Conservation (phyloP, 768 basidiomycete species). For the Boletus subcaerulescens region DNA sequence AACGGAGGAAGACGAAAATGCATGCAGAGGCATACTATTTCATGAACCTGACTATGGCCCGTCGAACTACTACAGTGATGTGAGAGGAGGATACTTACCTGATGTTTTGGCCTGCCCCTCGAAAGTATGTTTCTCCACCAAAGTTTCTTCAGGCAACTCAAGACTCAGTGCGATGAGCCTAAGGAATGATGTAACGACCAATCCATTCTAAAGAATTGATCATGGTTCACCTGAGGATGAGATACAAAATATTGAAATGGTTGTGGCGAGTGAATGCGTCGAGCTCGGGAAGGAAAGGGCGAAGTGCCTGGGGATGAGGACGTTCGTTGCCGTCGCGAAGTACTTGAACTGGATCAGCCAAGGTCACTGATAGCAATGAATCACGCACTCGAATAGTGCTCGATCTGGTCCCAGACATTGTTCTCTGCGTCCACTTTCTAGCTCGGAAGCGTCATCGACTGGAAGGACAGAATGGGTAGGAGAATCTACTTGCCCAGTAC, state of each 20-base stretch:
- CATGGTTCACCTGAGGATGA: slow-evolving; percentile 40
- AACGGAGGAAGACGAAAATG: neutral
- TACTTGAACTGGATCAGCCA: slow-evolving; percentile 31
- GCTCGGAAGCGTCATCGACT: neutral
- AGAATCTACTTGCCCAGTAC: slow-evolving; percentile 40
- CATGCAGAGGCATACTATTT: slow-evolving; percentile 47
- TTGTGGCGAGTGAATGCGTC: slow-evolving; percentile 48
- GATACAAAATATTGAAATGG: slow-evolving; percentile 49
- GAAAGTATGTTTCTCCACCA: slow-evolving; percentile 47
- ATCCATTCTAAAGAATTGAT: neutral
- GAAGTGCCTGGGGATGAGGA: slow-evolving; percentile 45
- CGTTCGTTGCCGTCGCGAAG: slow-evolving; percentile 43
- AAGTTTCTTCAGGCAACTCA: slow-evolving; percentile 50
- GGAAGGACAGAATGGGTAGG: neutral
- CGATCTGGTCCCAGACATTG: slow-evolving; percentile 62
- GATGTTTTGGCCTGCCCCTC: slow-evolving; percentile 39
- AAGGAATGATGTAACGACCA: neutral
- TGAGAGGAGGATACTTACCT: slow-evolving; percentile 23
- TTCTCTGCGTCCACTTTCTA: slow-evolving; percentile 49
- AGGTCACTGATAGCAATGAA: too few relatives aligned
- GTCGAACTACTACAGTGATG: neutral
- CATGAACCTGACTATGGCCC: slow-evolving; percentile 52
- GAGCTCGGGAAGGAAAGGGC: slow-evolving; percentile 51
- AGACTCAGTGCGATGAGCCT: slow-evolving; percentile 50
- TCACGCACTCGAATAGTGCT: slow-evolving; percentile 54